These are phyloP conservation scores for Mycena sanguinolenta DNA, from an alignment of 768 basidiomycete species.

Conservation along the genomic window DNA sequence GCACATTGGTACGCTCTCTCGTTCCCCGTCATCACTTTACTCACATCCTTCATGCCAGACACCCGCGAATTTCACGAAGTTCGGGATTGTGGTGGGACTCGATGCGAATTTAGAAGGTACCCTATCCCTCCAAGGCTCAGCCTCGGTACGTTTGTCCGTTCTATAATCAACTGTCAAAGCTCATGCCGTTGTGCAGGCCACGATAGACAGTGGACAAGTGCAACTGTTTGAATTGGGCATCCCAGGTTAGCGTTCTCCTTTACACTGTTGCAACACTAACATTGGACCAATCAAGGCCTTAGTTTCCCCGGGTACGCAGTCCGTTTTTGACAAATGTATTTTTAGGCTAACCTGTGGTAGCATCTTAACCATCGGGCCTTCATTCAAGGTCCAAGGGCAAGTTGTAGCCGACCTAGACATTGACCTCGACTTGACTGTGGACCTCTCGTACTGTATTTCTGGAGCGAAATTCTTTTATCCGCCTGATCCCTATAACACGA, in stretches of 20 bases:
- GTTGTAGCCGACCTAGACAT: conserved; percentile 46
- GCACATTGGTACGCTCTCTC: conserved; percentile 40
- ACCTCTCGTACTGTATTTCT: conserved; percentile 48
- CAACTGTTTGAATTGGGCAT: conserved; percentile 49
- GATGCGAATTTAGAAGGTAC: conserved; percentile 47
- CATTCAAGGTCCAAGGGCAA: conserved; percentile 51
- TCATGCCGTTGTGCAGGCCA: conserved; percentile 34
- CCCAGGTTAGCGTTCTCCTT: conserved; percentile 34
- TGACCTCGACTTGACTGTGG: conserved; percentile 48
- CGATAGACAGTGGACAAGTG: conserved; percentile 46
- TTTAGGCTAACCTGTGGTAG: conserved; percentile 35
- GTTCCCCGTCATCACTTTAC: not conserved
- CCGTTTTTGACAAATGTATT: not conserved
- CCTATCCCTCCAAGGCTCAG: conserved; percentile 42
- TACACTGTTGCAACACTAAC: not conserved
- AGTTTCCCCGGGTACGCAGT: conserved; percentile 49
- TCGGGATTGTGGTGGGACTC: conserved; percentile 44
- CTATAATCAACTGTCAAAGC: not conserved
- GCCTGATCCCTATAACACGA: conserved; percentile 38
- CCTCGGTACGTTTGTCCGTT: conserved; percentile 23
- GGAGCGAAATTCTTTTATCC: conserved; percentile 55
- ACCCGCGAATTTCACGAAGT: conserved; percentile 49
- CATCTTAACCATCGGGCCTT: conserved; percentile 54
- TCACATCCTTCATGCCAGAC: conserved; percentile 26
- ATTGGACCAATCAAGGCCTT: conserved; percentile 7